phyloP scores from a whole-genome alignment of 306 rosid species.

The Rubus idaeus region DNA sequence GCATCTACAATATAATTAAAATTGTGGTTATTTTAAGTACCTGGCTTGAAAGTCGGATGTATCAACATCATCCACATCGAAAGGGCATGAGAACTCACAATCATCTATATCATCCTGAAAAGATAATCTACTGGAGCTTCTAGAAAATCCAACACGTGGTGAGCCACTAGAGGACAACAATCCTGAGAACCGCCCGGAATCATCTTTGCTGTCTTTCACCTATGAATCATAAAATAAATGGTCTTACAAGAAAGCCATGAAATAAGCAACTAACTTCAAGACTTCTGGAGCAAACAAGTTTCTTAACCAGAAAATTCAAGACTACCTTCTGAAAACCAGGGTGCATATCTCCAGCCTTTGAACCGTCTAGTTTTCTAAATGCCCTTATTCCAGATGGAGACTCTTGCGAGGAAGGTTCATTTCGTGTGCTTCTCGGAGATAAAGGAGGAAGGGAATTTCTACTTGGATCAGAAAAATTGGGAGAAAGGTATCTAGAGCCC shows the following conservation, averaged over 20 bases:
- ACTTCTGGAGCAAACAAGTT: constrained; percentile 19
- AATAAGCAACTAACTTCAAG: constrained; percentile 24
- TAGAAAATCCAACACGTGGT: constrained; percentile 75
- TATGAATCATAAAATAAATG: constrained; percentile 30
- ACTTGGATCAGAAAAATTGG: constrained; percentile 71
- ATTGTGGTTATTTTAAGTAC: constrained; percentile 38
- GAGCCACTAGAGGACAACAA: constrained; percentile 84
- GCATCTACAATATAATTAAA: constrained; percentile 8
- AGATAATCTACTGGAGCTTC: constrained; percentile 81
- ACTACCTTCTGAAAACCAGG: constrained; percentile 66
- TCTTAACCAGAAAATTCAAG: not conserved
- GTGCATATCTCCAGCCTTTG: constrained; percentile 52
- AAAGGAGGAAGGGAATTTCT: constrained; percentile 75
- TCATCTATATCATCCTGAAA: constrained; percentile 84
- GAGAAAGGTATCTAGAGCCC: constrained; percentile 63
- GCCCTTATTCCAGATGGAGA: constrained; percentile 77
- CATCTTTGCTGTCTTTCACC: constrained; percentile 76
- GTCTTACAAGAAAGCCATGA: constrained; percentile 29
- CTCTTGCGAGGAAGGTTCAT: constrained; percentile 68
- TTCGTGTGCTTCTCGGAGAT: constrained; percentile 61
- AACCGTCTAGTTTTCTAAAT: constrained; percentile 57
- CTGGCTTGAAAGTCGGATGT: constrained; percentile 55
- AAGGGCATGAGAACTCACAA: constrained; percentile 71
- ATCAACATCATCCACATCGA: constrained; percentile 83
- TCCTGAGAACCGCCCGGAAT: constrained; percentile 83